Evolutionary conservation across 495 filamentous ascomycete genomes (phyloP), one percentile per base, ranked within the genome.

Genomic region (Xylaria curta): DNA sequence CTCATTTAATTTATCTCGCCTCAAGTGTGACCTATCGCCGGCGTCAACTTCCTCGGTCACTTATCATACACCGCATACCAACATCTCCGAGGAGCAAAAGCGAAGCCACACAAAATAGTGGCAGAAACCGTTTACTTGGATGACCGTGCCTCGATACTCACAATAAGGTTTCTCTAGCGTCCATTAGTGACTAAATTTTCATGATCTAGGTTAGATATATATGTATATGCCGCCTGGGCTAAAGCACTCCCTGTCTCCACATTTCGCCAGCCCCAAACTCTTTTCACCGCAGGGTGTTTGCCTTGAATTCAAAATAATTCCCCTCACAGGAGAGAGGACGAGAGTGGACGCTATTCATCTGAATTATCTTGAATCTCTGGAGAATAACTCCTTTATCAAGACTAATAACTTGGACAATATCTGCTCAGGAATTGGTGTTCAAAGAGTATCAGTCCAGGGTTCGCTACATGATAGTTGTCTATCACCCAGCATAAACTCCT

Each of bases 131-230:
- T 59, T 19, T 7, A 13, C 8, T 36, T 21, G 5, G 26, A 26
- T 15, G 26, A 15, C 12, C 42, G 0, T 40, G 19, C 10, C 38
- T 21, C 9, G n/a, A 63, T 38, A 28, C 15, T 63, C 38, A 24
- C 13, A 26, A 44, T 63, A 63, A 63, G 21, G 60, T 63, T 63
- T 63, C 38, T 63, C 13, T 21, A 31, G 21, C 21, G 60, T 40
- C 60, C 7, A 4, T 15, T 44, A 24, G 36, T 63, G 2, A 60
- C 15, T 2, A 13, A 21, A 7, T 8, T 62, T 28, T 26, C 60
- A 10, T 44, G 6, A 12, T 36, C 9, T 21, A 62, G 33, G 24
- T 40, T 40, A n/a, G n/a, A n/a, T n/a, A n/a, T 62, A n/a, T 10
- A 42, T 40, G 59, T 62, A 10, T n/a, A 42, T 40, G 59, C n/a